phyloP scores from a whole-genome alignment of 345 rosid genomes.

The Salix exigua region DNA sequence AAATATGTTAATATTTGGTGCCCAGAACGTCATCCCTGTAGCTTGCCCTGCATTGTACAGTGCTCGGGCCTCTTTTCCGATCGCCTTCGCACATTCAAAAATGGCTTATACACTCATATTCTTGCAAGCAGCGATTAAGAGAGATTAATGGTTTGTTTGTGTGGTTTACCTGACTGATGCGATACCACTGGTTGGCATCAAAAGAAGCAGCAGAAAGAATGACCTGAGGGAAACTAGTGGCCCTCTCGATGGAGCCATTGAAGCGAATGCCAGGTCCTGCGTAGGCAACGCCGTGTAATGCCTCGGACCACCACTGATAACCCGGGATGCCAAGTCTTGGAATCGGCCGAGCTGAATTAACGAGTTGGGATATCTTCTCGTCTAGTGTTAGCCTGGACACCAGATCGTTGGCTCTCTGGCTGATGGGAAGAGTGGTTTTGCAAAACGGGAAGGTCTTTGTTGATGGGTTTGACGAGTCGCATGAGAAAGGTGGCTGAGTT shows the following conservation, averaged over 20 bases:
- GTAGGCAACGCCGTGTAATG: constrained; percentile 68
- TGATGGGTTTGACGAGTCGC: constrained; percentile 20
- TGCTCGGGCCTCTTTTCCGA: constrained; percentile 31
- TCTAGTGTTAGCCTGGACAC: constrained; percentile 66
- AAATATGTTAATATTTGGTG: constrained; percentile 30
- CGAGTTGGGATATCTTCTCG: constrained; percentile 81
- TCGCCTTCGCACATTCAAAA: constrained; percentile 6
- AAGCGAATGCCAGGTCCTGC: constrained; percentile 69
- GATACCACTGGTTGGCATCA: constrained; percentile 65
- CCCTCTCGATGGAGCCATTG: constrained; percentile 48
- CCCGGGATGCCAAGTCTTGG: constrained; percentile 72
- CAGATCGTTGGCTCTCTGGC: constrained; percentile 58
- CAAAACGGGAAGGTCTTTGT: constrained; percentile 40
- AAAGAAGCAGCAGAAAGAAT: constrained; percentile 80
- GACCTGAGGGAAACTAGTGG: constrained; percentile 91
- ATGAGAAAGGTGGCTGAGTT: constrained; percentile 19
- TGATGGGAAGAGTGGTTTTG: constrained; percentile 47
- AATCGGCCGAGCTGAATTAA: constrained; percentile 58
- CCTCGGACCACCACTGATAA: constrained; percentile 96
- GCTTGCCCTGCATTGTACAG: constrained; percentile 31
- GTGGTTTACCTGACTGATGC: constrained; percentile 62
- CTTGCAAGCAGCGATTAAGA: not conserved
- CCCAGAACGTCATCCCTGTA: constrained; percentile 32
- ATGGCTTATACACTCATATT: not conserved
- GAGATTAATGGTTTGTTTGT: not conserved